These are phyloP conservation scores for Cordyceps fumosorosea DNA, from an alignment of 2,329 filamentous ascomycete genomes.

Conservation along the genomic window DNA sequence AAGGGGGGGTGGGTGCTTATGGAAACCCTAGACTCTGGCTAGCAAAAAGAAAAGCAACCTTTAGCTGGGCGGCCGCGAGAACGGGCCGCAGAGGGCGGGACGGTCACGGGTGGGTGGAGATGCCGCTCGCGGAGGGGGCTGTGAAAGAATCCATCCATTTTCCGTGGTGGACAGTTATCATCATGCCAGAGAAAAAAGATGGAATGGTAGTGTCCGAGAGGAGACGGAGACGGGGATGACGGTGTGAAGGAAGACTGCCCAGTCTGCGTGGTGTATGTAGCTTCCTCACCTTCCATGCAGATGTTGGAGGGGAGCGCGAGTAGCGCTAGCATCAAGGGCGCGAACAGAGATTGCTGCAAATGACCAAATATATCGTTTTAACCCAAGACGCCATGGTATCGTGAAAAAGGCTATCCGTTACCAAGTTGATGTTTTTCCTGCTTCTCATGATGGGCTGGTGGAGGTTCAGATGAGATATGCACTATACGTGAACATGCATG, in stretches of 20 bases:
- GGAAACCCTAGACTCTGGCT: background rate
- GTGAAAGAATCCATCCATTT: background rate
- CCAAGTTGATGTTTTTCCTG: no score
- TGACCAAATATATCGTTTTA: no score
- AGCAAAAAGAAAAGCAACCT: background rate
- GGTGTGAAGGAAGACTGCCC: background rate
- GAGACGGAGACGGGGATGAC: no score
- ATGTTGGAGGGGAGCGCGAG: background rate
- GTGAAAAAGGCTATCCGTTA: no score
- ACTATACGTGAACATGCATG: background rate
- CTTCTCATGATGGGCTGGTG: background rate
- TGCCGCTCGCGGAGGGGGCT: background rate
- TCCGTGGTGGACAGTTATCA: background rate
- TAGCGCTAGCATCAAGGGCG: background rate
- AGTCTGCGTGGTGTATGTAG: background rate
- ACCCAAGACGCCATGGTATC: no score
- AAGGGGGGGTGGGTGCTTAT: no score
- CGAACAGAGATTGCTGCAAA: no score
- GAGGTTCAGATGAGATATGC: background rate
- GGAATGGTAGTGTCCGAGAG: background rate
- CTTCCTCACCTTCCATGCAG: background rate
- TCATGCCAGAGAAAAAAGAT: background rate
- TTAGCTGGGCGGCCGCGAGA: slow-evolving; percentile 18
- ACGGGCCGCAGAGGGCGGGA: slow-evolving; percentile 22
- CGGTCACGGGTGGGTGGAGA: slow-evolving; percentile 13